Evolutionary conservation across 139 green algal species (phyloP), one percentile per base, ranked within the genome.

Genomic region (Pleodorina starrii): DNA sequence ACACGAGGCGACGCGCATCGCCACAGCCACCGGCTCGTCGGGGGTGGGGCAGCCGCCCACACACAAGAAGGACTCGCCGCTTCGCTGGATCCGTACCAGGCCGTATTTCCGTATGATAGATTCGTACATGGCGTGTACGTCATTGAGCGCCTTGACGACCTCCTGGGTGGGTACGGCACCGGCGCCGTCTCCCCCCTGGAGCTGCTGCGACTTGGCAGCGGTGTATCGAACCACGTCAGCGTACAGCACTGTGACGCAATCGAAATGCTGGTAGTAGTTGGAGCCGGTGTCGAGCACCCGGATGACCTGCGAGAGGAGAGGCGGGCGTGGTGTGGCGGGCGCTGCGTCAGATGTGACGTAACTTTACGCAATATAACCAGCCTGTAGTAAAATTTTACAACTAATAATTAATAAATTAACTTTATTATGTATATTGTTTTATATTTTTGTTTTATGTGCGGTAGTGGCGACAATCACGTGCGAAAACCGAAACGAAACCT

Each of bases 201-300:
- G n/a, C n/a, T n/a, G n/a, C 77, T 69, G 48, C 36, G 32, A 48
- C n/a, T 63, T 84, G 0, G 1, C 17, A 1, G 77, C 16, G 1
- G 57, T 86, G 54, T 86, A 86, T 1, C 79, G 79, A 29, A 86
- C 79, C 23, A 86, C 79, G 29, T 86, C 79, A 7, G 79, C 79
- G 57, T 86, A 86, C 79, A 86, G 59, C 27, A 86, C 40, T 0
- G 79, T 75, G 3, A 86, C 79, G 54, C 38, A 60, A 11, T 86
- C 79, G 25, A 86, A 57, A 40, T 86, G 38, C 57, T 74, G 48
- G 42, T 86, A 86, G 51, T 86, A 86, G 36, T 42, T 43, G 10
- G 38, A 57, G 12, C 79, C 79, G 25, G 79, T 74, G 17, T 23
- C 40, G 23, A 86, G 79, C 27, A 86, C 57, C 11, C 16, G 5